Percentiles rank a stretch among this genome's conserved stretches.
Conservation (phyloP, 1,284 basidiomycete species). For the Sporisorium exsertum region DNA sequence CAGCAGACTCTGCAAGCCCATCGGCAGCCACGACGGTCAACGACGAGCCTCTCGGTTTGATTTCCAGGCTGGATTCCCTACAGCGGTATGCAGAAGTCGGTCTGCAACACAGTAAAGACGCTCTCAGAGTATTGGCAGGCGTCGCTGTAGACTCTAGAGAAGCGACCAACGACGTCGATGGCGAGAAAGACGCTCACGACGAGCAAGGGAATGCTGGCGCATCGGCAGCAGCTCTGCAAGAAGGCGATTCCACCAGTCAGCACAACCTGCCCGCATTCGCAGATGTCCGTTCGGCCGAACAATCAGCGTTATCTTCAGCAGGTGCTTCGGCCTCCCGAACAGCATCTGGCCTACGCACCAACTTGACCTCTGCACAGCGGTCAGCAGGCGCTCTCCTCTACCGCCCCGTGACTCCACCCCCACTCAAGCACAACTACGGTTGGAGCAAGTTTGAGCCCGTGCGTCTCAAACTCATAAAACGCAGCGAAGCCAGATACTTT, state of each 20-base stretch:
- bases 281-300: conserved; percentile 14
- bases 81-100: conserved; percentile 52
- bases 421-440: conserved; percentile 50
- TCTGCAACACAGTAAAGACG: conserved; percentile 50
- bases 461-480: conserved; percentile 52
- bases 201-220: background rate
- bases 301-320: conserved; percentile 6
- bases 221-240: background rate
- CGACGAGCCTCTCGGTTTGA: conserved; percentile 18
- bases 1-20: conserved; percentile 22
- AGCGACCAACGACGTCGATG: conserved; percentile 13
- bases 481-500: conserved; percentile 48
- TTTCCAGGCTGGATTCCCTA: conserved; percentile 34
- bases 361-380: conserved; percentile 12
- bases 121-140: conserved; percentile 48
- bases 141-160: conserved; percentile 44
- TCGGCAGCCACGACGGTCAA: background rate
- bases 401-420: conserved; percentile 46
- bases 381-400: conserved; percentile 31
- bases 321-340: background rate
- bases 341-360: conserved; percentile 14
- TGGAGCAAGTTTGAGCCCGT: conserved; percentile 58
- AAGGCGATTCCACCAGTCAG: background rate
- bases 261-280: background rate
- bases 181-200: background rate